Conservation (phyloP, 495 filamentous ascomycete species). For the Tetracladium setigerum region DNA sequence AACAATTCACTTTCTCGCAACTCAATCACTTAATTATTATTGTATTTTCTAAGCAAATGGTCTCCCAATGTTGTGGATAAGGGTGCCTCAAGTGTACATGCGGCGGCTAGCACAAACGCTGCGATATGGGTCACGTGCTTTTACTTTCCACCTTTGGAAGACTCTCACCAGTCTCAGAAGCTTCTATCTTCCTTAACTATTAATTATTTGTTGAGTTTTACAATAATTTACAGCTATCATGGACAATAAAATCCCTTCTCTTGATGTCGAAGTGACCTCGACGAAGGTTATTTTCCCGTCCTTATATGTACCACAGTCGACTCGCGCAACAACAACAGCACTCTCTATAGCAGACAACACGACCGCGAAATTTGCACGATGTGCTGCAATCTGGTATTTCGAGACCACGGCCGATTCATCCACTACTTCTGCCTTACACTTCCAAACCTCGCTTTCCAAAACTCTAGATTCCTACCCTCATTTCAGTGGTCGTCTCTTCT, state of each 20-base stretch:
- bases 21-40: too few species aligned
- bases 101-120: too few species aligned
- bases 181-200: too few species aligned
- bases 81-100: too few species aligned
- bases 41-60: too few species aligned
- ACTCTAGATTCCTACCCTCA: conserved; percentile 31
- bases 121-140: too few species aligned
- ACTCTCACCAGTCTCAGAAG: too few species aligned
- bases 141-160: too few species aligned
- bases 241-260: neutral
- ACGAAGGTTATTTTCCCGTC: conserved; percentile 8
- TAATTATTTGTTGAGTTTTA: too few species aligned
- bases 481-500: conserved; percentile 27
- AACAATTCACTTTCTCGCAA: too few species aligned
- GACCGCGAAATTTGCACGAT: conserved; percentile 23
- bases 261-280: conserved; percentile 12
- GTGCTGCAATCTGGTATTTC: conserved; percentile 33
- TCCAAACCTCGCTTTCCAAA: conserved; percentile 26
- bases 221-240: too few species aligned
- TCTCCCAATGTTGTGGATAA: too few species aligned
- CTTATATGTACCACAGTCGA: neutral
- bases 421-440: conserved; percentile 1
- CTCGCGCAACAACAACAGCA: conserved; percentile 4
- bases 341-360: conserved; percentile 33
- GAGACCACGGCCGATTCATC: conserved; percentile 15